Percentiles rank a stretch among this genome's conserved stretches.
These are phyloP conservation scores for Epithele typhae DNA, from an alignment of 768 basidiomycete genomes.

Conservation along the genomic window DNA sequence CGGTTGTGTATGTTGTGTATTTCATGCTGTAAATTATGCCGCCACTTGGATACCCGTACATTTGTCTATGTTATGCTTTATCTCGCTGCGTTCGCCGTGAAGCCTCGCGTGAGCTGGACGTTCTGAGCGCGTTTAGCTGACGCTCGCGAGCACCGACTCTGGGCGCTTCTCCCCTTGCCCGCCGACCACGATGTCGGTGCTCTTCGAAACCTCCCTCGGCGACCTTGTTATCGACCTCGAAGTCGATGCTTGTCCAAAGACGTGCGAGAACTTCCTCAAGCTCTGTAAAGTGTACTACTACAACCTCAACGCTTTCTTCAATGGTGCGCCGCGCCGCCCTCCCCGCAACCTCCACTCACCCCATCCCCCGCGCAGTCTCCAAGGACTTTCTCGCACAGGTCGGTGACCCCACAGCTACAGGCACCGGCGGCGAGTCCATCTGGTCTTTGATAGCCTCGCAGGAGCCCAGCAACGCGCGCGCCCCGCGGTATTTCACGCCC, in stretches of 20 bases:
- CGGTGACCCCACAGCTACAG: constrained; percentile 95
- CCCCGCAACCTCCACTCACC: too few relatives aligned
- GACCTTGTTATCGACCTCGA: constrained; percentile 97
- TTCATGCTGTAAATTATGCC: constrained; percentile 10
- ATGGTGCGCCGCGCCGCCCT: constrained; percentile 55
- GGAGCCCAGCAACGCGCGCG: constrained; percentile 26
- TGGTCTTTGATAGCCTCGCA: constrained; percentile 69
- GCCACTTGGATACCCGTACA: constrained; percentile 5
- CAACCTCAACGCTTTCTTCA: constrained; percentile 97
- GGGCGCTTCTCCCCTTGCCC: background rate
- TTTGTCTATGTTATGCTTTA: too few relatives aligned
- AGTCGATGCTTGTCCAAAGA: constrained; percentile 84
- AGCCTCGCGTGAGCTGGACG: too few relatives aligned
- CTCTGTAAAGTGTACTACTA: constrained; percentile 97
- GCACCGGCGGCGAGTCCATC: constrained; percentile 89
- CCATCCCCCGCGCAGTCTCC: constrained; percentile 55
- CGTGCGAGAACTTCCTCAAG: constrained; percentile 95
- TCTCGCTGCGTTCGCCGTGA: too few relatives aligned
- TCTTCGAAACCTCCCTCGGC: constrained; percentile 95
- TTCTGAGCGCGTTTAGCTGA: background rate
- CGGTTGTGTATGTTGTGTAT: constrained; percentile 6
- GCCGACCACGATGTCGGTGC: constrained; percentile 71
- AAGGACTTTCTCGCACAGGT: constrained; percentile 96
- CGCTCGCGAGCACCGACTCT: background rate
- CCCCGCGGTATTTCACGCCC: constrained; percentile 84